These are phyloP conservation scores for Didymella pinodella DNA, from an alignment of 2,329 filamentous ascomycete genomes.

Conservation along the genomic window DNA sequence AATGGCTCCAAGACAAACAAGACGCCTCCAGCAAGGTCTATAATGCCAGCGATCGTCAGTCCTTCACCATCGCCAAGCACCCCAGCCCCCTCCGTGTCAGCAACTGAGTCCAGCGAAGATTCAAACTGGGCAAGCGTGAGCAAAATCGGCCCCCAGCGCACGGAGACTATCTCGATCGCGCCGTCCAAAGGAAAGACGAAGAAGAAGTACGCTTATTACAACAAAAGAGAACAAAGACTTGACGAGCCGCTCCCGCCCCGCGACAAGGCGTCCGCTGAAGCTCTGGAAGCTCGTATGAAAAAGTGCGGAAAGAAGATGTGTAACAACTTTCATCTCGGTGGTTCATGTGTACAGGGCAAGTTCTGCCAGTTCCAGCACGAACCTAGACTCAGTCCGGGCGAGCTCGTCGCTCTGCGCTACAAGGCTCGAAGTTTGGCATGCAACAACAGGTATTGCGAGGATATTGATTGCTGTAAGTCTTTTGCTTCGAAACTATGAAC, in stretches of 20 bases:
- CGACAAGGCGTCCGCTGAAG: constrained; percentile 33
- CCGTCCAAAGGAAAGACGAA: constrained; percentile 33
- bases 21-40: constrained; percentile 23
- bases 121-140: constrained; percentile 52
- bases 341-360: constrained; percentile 51
- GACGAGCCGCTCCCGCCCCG: constrained; percentile 50
- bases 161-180: constrained; percentile 52
- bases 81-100: constrained; percentile 30
- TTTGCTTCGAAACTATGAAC: neutral
- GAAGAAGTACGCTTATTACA: constrained; percentile 53
- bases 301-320: constrained; percentile 44
- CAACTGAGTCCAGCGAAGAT: constrained; percentile 27
- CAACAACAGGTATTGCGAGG: constrained; percentile 49
- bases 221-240: constrained; percentile 54
- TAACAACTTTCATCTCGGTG: constrained; percentile 48
- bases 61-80: constrained; percentile 35
- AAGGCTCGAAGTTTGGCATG: constrained; percentile 54
- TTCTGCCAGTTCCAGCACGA: constrained; percentile 56
- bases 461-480: constrained; percentile 53
- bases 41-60: constrained; percentile 23
- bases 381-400: constrained; percentile 48
- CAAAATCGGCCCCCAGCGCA: constrained; percentile 40
- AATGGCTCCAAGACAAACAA: constrained; percentile 24
- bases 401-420: constrained; percentile 52
- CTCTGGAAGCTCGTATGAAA: constrained; percentile 45